These are phyloP conservation scores for Hypoxylon sp. DNA, from an alignment of 2,329 filamentous ascomycete species.

Conservation along the genomic window DNA sequence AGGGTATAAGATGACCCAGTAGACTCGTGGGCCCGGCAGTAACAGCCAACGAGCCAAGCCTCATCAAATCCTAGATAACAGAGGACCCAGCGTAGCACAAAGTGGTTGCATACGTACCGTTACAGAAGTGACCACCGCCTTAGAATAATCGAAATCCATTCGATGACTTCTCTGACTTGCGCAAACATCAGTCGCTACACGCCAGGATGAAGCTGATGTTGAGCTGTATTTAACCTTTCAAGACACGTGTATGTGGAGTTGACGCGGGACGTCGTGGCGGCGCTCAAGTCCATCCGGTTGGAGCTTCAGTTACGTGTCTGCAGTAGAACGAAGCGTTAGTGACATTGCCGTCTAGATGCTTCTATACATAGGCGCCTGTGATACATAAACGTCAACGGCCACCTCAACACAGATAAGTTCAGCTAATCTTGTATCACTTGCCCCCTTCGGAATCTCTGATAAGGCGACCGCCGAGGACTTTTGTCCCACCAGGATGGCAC, in stretches of 20 bases:
- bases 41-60: constrained; percentile 19
- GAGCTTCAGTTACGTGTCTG: constrained; percentile 8
- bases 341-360: constrained; percentile 13
- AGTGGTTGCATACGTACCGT: constrained; percentile 31
- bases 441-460: neutral
- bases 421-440: constrained; percentile 9
- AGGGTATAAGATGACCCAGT: constrained; percentile 19
- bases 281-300: neutral
- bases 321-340: constrained; percentile 14
- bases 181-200: constrained; percentile 16
- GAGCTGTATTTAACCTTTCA: constrained; percentile 11
- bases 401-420: constrained; percentile 11
- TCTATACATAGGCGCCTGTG: constrained; percentile 31
- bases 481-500: constrained; percentile 22
- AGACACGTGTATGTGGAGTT: constrained; percentile 31
- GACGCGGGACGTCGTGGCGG: constrained; percentile 8
- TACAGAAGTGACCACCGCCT: constrained; percentile 15
- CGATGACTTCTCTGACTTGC: neutral
- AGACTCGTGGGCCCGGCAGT: constrained; percentile 28
- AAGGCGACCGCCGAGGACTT: constrained; percentile 20
- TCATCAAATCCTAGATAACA: constrained; percentile 15
- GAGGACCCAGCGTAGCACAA: constrained; percentile 23
- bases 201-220: neutral
- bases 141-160: constrained; percentile 8
- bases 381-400: constrained; percentile 8